Conservation (phyloP, 805 yeast species). For the Myxozyma kluyveri region DNA sequence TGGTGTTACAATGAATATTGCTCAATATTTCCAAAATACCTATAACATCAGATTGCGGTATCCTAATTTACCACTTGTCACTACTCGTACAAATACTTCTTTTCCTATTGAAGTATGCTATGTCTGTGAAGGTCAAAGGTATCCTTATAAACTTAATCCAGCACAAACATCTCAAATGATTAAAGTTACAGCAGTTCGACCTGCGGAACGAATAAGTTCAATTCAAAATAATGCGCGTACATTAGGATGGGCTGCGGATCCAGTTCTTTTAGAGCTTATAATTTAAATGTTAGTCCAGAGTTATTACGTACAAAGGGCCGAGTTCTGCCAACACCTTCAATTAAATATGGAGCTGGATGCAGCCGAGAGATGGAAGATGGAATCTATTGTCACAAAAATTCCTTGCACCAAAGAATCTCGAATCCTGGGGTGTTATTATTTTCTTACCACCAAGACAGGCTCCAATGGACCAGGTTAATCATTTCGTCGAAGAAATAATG, state of each 20-base stretch:
- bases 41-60: conserved; percentile 33
- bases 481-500: conserved; percentile 12
- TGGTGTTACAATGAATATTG: conserved; percentile 34
- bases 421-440: conserved; percentile 24
- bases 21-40: conserved; percentile 32
- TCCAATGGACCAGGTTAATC: conserved; percentile 14
- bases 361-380: conserved; percentile 28
- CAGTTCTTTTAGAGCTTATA: conserved; percentile 18
- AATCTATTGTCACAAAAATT: conserved; percentile 26
- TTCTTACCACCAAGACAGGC: conserved; percentile 6
- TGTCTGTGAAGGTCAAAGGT: conserved; percentile 37
- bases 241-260: conserved; percentile 21
- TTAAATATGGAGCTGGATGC: conserved; percentile 29
- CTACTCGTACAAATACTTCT: conserved; percentile 21
- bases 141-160: conserved; percentile 36
- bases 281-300: conserved; percentile 17
- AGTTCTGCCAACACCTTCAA: conserved; percentile 31
- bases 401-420: conserved; percentile 11
- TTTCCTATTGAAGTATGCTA: conserved; percentile 37
- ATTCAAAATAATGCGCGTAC: conserved; percentile 34
- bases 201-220: conserved; percentile 35
- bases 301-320: conserved; percentile 37
- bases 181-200: conserved; percentile 36
- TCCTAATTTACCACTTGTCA: conserved; percentile 36
- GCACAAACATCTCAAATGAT: conserved; percentile 35